phyloP scores from a whole-genome alignment of 73 alveolate genomes.

The Symbiodinium pilosum region DNA sequence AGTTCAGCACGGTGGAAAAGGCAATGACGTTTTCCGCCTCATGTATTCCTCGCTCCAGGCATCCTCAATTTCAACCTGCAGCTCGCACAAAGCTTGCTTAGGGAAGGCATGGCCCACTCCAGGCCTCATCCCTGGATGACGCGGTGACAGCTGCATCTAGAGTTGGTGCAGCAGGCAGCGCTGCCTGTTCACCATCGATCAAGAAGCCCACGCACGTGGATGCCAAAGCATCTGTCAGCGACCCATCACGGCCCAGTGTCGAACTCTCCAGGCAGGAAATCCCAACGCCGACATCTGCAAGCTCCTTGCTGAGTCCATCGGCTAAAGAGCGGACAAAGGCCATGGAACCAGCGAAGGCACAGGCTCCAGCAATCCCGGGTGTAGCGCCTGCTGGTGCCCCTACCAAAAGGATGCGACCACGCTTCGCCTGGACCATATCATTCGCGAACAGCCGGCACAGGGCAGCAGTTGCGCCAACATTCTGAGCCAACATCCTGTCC shows the following conservation, averaged over 20 bases:
- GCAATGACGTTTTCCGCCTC: no score
- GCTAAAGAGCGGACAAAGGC: conserved; percentile 78
- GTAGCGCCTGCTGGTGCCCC: conserved; percentile 40
- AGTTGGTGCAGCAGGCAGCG: not conserved
- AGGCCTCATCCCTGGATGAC: no score
- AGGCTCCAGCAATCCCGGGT: conserved; percentile 65
- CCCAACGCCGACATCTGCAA: conserved; percentile 82
- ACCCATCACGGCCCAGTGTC: conserved; percentile 63
- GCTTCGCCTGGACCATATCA: conserved; percentile 62
- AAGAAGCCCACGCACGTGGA: conserved; percentile 83
- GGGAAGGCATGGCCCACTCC: not conserved
- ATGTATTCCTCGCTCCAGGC: conserved; percentile 48
- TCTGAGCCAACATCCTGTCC: conserved; percentile 86
- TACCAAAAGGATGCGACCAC: conserved; percentile 74
- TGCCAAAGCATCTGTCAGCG: conserved; percentile 41
- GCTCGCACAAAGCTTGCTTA: not conserved
- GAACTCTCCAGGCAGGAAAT: conserved; percentile 73
- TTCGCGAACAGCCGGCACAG: conserved; percentile 57
- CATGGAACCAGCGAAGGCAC: conserved; percentile 93
- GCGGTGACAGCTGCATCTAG: no score
- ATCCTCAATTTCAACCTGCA: not conserved
- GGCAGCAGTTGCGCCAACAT: conserved; percentile 89
- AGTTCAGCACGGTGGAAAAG: no score
- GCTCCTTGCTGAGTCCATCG: conserved; percentile 16
- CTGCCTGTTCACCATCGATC: not conserved